Percentiles rank a stretch among this genome's conserved stretches.
phyloP scores from a whole-genome alignment of 371 early-diverging fungal species.

The Mortierella sp. region DNA sequence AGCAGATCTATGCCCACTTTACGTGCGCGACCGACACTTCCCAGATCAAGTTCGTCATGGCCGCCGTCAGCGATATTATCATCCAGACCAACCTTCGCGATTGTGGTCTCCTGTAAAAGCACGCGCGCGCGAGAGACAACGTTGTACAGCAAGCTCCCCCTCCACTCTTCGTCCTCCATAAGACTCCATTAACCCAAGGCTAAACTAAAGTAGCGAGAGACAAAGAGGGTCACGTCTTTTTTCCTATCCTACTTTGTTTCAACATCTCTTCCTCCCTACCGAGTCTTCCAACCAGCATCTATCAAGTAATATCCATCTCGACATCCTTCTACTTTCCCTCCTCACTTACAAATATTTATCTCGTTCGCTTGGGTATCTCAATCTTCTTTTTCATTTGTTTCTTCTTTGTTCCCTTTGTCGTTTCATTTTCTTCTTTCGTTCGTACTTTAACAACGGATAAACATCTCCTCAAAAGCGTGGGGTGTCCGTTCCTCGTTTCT shows the following conservation, averaged over 20 bases:
- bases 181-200: not conserved
- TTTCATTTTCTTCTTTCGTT: not conserved
- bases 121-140: not conserved
- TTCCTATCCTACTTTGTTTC: not conserved
- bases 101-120: conserved; percentile 84
- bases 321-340: not conserved
- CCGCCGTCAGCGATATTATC: conserved; percentile 96
- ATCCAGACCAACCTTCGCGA: conserved; percentile 91
- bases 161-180: not conserved
- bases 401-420: not conserved
- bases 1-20: conserved; percentile 94
- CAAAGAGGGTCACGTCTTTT: not conserved
- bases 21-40: conserved; percentile 98
- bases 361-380: not conserved
- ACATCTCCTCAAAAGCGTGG: not conserved
- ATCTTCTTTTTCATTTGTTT: not conserved
- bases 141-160: not conserved
- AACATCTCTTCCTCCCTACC: not conserved
- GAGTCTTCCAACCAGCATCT: not conserved
- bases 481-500: not conserved
- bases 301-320: not conserved
- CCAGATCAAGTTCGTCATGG: conserved; percentile 96
- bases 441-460: not conserved
- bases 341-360: not conserved
- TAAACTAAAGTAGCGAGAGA: not conserved